These are phyloP conservation scores for Aspergillus spinulosporus DNA, from an alignment of 2,329 filamentous ascomycete species.

Conservation along the genomic window DNA sequence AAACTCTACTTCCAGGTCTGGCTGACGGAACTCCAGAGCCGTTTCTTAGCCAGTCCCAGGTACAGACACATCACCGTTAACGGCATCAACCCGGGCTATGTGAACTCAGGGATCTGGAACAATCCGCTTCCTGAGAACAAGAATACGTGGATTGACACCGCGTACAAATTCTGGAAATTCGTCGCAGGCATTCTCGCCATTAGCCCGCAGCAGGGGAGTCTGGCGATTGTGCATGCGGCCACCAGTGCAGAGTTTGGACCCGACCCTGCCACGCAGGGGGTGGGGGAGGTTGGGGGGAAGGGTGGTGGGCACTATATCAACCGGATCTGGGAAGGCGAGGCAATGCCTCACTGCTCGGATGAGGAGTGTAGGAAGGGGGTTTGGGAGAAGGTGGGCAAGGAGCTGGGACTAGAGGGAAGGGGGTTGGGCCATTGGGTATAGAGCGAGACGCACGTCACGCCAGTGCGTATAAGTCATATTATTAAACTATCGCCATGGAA, in stretches of 20 bases:
- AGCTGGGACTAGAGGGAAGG: background rate
- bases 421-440: background rate
- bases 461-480: too few relatives aligned
- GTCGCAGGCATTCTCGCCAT: background rate
- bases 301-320: conserved; percentile 13
- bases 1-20: conserved; percentile 12
- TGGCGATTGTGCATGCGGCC: conserved; percentile 10
- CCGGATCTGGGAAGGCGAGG: conserved; percentile 4
- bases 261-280: background rate
- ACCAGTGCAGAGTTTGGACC: conserved; percentile 3
- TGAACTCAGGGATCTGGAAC: conserved; percentile 9
- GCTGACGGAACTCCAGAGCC: conserved; percentile 3
- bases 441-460: too few relatives aligned
- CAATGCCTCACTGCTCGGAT: conserved; percentile 7
- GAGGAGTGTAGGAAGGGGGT: background rate
- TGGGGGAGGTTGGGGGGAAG: background rate
- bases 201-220: conserved; percentile 4
- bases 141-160: background rate
- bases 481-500: too few relatives aligned
- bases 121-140: background rate
- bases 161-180: background rate
- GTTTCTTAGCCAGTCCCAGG: background rate
- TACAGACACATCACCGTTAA: conserved; percentile 13
- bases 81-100: conserved; percentile 11
- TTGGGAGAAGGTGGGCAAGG: conserved; percentile 1